These are phyloP conservation scores for Chytridium lagenaria DNA, from an alignment of 371 early-diverging fungal species.

Conservation along the genomic window DNA sequence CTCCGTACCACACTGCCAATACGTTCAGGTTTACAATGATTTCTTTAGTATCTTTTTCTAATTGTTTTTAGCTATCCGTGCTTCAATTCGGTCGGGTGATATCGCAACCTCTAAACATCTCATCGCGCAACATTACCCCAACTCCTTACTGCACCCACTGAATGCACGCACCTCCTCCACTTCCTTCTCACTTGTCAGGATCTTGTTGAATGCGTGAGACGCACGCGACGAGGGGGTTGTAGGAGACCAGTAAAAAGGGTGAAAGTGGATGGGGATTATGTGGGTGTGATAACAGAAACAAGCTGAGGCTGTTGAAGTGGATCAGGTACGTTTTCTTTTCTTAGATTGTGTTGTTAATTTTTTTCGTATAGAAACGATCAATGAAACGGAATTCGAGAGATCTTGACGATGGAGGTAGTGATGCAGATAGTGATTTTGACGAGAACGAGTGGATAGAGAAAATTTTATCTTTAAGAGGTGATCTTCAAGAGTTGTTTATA, in stretches of 20 bases:
- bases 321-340: neutral
- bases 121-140: neutral
- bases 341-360: no score
- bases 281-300: neutral
- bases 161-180: neutral
- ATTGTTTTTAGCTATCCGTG: no score
- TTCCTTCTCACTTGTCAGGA: conserved; percentile 29
- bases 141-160: neutral
- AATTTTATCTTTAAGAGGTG: no score
- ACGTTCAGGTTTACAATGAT: no score
- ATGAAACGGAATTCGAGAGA: neutral
- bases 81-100: neutral
- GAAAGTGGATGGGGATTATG: neutral
- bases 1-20: no score
- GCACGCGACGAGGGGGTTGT: neutral
- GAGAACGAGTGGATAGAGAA: no score
- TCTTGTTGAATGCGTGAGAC: conserved; percentile 19
- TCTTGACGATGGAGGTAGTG: neutral
- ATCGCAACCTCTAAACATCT: neutral
- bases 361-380: neutral
- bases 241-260: neutral
- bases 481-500: no score
- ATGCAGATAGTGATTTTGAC: no score
- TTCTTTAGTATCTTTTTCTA: no score
- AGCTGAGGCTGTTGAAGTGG: neutral